Base-by-base conservation (phyloP, 2,329 filamentous ascomycete species). In the Dichotomopilus funicola region DNA sequence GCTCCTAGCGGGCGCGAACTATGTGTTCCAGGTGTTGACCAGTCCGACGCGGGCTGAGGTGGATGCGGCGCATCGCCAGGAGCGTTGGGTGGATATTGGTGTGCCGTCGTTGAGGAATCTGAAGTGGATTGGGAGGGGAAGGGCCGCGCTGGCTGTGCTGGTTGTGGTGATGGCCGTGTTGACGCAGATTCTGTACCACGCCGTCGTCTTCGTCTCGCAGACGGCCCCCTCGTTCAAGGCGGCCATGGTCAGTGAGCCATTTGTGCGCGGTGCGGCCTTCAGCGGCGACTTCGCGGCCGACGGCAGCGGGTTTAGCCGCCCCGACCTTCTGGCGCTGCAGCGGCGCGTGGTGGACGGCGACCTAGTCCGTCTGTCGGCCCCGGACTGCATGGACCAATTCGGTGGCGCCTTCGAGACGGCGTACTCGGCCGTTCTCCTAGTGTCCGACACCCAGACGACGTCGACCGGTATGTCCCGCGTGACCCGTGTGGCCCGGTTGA, bases 41-140 rank as follows among this genome's bases (percentile, higher is more conserved):
- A 80, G 78, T 59, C 79, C 79, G 5, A 80, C 77, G 6, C 72
- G 78, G 42, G 65, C 65, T 9, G 78, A 81, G 61, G 63, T 82
- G 7, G 68, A 72, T 34, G 64, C 60, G 10, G 78, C 78, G 5
- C 79, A 82, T 59, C 67, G 66, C 9, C 68, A 65, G 37, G 71
- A 68, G 60, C 67, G 63, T 45, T 81, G 78, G 78, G 65, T 82
- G 50, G 77, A 82, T 57, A 76, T 82, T 34, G 79, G 79, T 6
- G 70, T 81, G 13, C 75, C 78, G 6, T 80, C 78, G 9, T 50
- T 80, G 34, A 72, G 78, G 49, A 82, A 82, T 60, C 65, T 80
- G 2, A 53, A 60, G 10, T 65, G 72, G 51, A 73, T 81, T 52
- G 72, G 74, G 12, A 65, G 64, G n/a, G 66, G 69, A 11, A 68